Conservation (phyloP, 345 rosid genomes). For the Durio zibethinus region DNA sequence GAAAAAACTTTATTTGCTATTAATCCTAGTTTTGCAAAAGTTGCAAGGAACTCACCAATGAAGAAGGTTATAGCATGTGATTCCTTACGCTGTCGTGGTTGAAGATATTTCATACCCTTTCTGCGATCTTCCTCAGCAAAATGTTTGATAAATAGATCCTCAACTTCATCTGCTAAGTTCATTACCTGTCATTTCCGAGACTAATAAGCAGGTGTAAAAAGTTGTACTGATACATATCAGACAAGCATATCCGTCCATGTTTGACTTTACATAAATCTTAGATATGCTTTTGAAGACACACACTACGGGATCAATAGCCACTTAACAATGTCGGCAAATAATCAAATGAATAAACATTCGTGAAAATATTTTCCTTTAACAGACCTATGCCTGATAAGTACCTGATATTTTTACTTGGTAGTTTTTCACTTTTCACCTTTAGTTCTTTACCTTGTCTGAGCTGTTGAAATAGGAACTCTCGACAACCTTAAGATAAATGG, state of each 20-base stretch:
- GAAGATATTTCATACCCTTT: conserved; percentile 89
- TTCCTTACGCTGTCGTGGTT: conserved; percentile 73
- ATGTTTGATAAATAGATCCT: conserved; percentile 75
- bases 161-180: conserved; percentile 83
- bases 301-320: conserved; percentile 29
- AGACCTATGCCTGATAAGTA: background rate
- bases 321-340: conserved; percentile 38
- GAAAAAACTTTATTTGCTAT: background rate
- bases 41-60: conserved; percentile 61
- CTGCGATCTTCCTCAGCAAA: conserved; percentile 80
- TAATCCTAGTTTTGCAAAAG: background rate
- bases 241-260: conserved; percentile 32
- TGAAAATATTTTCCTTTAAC: conserved; percentile 9
- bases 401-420: conserved; percentile 6
- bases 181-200: conserved; percentile 64
- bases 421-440: conserved; percentile 9
- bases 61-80: conserved; percentile 87
- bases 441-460: conserved; percentile 75
- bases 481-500: conserved; percentile 85
- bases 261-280: conserved; percentile 10
- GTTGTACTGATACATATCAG: conserved; percentile 16
- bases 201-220: conserved; percentile 22
- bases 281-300: conserved; percentile 16
- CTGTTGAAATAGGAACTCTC: conserved; percentile 93
- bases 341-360: conserved; percentile 13